Percentiles rank a stretch among this genome's conserved stretches.
Evolutionary conservation across 257 asterid species (phyloP).

Genomic region (Solanum peruvianum): DNA sequence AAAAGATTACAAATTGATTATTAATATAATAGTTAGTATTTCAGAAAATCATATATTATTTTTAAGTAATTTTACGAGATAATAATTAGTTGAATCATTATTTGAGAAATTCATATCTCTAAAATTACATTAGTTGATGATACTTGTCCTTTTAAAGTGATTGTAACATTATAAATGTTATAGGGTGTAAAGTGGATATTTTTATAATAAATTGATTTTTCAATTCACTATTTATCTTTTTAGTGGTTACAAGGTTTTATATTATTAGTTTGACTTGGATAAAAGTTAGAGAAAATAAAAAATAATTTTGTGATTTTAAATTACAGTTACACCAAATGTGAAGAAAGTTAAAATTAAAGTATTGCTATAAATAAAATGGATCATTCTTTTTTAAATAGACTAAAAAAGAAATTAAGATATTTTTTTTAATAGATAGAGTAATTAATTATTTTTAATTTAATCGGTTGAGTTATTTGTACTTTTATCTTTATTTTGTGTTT

Average conservation of each 20-base stretch:
- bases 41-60: accelerated
- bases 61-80: not conserved
- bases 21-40: not conserved
- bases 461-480: not conserved
- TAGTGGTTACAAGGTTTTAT: too few relatives aligned
- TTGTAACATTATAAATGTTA: not conserved
- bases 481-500: not conserved
- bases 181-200: not conserved
- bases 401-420: too few relatives aligned
- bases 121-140: not conserved
- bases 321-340: too few relatives aligned
- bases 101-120: not conserved
- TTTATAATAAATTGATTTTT: not conserved
- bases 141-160: not conserved
- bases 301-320: too few relatives aligned
- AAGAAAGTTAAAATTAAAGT: too few relatives aligned
- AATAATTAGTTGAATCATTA: not conserved
- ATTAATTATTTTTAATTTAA: not conserved
- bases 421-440: too few relatives aligned
- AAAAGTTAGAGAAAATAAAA: too few relatives aligned
- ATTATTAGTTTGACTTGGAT: too few relatives aligned
- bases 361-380: too few relatives aligned
- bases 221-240: not conserved
- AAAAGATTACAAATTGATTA: not conserved
- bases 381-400: too few relatives aligned